These are phyloP conservation scores for Pythium diclinum DNA, from an alignment of 352 stramenopile genomes.

Conservation along the genomic window DNA sequence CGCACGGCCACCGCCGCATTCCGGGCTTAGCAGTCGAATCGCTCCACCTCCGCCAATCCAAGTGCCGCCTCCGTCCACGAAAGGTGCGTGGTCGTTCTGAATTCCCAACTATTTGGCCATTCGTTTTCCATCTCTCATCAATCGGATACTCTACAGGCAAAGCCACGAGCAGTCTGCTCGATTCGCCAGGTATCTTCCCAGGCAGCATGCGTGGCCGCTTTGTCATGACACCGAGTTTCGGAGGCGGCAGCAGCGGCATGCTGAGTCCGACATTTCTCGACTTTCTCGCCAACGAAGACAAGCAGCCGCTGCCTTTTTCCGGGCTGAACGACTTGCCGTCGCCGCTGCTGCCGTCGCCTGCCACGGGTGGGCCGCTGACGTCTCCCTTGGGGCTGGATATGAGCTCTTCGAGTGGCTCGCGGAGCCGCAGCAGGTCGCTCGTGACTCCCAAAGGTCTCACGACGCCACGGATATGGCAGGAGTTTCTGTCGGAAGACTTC, in stretches of 20 bases:
- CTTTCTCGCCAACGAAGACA: conserved; percentile 67
- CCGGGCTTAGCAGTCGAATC: conserved; percentile 47
- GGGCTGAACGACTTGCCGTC: conserved; percentile 36
- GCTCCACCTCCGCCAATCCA: conserved; percentile 64
- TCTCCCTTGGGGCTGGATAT: conserved; percentile 33
- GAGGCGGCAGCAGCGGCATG: conserved; percentile 29
- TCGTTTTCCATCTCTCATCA: neutral
- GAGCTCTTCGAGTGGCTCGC: conserved; percentile 20
- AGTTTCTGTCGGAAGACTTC: conserved; percentile 72
- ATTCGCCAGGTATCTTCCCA: conserved; percentile 28
- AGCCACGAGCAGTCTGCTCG: conserved; percentile 11
- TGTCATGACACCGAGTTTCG: conserved; percentile 24
- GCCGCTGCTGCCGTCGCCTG: conserved; percentile 34
- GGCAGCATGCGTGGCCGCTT: conserved; percentile 17
- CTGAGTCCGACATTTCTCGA: conserved; percentile 80
- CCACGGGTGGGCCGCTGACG: conserved; percentile 16
- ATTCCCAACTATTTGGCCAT: neutral
- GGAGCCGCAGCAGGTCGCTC: conserved; percentile 21
- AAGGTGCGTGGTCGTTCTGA: conserved; percentile 12
- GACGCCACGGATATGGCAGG: conserved; percentile 63
- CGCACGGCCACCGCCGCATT: conserved; percentile 11
- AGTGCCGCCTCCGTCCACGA: conserved; percentile 29
- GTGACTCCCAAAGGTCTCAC: conserved; percentile 22
- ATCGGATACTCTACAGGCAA: neutral
- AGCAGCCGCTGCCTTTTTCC: conserved; percentile 37